A percentile compares a stretch with the other conserved stretches of the same genome.
These are phyloP conservation scores for Nothophaeocryptopus gaeumannii DNA, from an alignment of 2,329 filamentous ascomycete genomes.

Conservation along the genomic window DNA sequence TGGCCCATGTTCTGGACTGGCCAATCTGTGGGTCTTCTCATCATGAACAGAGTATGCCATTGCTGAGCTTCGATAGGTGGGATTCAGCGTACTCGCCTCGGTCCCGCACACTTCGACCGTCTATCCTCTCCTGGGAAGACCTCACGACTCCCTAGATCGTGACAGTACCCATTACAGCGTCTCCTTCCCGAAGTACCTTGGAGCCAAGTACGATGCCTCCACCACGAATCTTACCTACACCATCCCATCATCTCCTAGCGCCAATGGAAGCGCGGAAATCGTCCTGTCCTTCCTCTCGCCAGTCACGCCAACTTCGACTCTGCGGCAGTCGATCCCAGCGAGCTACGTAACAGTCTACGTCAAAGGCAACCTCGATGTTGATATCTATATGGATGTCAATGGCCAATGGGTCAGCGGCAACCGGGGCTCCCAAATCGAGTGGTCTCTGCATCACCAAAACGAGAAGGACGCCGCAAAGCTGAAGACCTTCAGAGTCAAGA, in stretches of 20 bases:
- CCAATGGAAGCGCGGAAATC: constrained; percentile 47
- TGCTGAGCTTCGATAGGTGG: constrained; percentile 44
- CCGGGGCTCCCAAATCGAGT: constrained; percentile 64
- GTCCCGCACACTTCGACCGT: constrained; percentile 58
- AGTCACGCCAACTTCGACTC: constrained; percentile 75
- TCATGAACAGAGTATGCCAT: constrained; percentile 16
- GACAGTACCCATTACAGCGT: constrained; percentile 53
- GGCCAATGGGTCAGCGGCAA: constrained; percentile 78
- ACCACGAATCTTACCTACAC: constrained; percentile 67
- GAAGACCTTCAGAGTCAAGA: constrained; percentile 66
- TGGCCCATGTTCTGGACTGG: constrained; percentile 89
- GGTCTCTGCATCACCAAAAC: constrained; percentile 55
- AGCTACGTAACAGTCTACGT: constrained; percentile 72
- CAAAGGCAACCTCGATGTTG: constrained; percentile 57
- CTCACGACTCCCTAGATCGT: constrained; percentile 59
- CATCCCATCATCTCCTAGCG: constrained; percentile 47
- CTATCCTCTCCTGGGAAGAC: constrained; percentile 63
- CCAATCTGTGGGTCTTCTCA: constrained; percentile 50
- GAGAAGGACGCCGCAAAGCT: constrained; percentile 42
- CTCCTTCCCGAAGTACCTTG: constrained; percentile 58
- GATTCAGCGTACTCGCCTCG: constrained; percentile 62
- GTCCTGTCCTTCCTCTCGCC: constrained; percentile 69
- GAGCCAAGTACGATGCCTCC: constrained; percentile 65
- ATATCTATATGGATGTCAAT: constrained; percentile 49
- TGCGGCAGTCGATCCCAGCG: constrained; percentile 78